Evolutionary conservation across 2,329 filamentous ascomycete genomes (phyloP).

Genomic region (Microcyclosporella mali): DNA sequence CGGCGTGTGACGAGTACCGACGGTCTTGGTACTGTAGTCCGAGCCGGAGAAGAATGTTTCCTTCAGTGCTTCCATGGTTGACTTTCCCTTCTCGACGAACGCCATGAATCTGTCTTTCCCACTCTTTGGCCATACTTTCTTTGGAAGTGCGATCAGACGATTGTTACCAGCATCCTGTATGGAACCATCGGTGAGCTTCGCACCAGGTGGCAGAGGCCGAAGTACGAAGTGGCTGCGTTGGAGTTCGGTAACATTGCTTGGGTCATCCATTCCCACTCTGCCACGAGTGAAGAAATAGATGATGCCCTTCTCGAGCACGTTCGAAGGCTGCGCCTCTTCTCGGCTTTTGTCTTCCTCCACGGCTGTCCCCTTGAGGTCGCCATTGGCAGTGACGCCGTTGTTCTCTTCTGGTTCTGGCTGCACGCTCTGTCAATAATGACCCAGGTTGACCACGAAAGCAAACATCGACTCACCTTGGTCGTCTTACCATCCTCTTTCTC

Average conservation of each 20-base stretch:
- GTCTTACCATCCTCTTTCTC: slow-evolving; percentile 25
- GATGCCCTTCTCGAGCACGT: slow-evolving; percentile 77
- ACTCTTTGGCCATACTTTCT: slow-evolving; percentile 71
- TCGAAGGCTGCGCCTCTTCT: slow-evolving; percentile 49
- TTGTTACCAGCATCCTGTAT: slow-evolving; percentile 56
- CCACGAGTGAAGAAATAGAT: slow-evolving; percentile 87
- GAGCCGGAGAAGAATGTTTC: slow-evolving; percentile 61
- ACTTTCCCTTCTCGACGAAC: slow-evolving; percentile 71
- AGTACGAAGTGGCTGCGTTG: slow-evolving; percentile 75
- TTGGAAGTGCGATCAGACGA: slow-evolving; percentile 71
- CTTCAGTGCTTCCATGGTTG: slow-evolving; percentile 62
- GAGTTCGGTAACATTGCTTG: slow-evolving; percentile 64
- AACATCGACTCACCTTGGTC: slow-evolving; percentile 20
- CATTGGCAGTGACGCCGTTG: slow-evolving; percentile 10
- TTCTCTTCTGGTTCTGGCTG: slow-evolving; percentile 9
- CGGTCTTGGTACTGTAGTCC: slow-evolving; percentile 71
- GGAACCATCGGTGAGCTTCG: slow-evolving; percentile 56
- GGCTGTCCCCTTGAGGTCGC: slow-evolving; percentile 29
- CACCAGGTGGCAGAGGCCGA: slow-evolving; percentile 63
- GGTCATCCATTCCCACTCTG: slow-evolving; percentile 66
- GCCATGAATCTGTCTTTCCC: slow-evolving; percentile 66
- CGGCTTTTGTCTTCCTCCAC: slow-evolving; percentile 47
- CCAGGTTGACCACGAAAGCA: slow-evolving; percentile 1
- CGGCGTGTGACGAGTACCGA: slow-evolving; percentile 60
- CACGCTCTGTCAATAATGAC: slow-evolving; percentile 4